Evolutionary conservation across 441 rosid species (phyloP), one percentile per base, ranked within the genome.

Genomic region (Arabidopsis lyrata): DNA sequence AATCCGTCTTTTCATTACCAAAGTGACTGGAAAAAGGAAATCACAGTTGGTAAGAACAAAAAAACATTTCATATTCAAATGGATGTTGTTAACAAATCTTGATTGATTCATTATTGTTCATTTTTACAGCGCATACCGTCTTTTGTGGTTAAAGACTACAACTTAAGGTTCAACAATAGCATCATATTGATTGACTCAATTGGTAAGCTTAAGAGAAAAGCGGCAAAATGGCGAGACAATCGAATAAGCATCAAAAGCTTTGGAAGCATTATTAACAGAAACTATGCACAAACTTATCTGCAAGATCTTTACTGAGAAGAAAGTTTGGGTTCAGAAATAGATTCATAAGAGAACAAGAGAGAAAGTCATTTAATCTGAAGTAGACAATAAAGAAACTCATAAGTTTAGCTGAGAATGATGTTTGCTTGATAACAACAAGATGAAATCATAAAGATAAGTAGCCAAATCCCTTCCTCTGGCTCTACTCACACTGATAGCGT

Each of bases 371-470:
- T 12, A 42, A 42, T 24, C 49, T 61, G 12, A 24, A 2, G 66
- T 29, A 63, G 54, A 44, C 13, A 63, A 16, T 63, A 22, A 27
- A n/a, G 24, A n/a, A 62, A 42, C n/a, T n/a, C 55, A 11, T 16
- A 27, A 63, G 11, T 22, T 13, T 8, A 27, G 52, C 1, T 24
- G 42, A 49, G 10, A 48, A 1, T 10, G 18, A 15, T 36, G 50
- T 60, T 36, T 31, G 41, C 34, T 14, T 14, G 63, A 36, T 13
- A 14, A 32, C 35, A 36, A 38, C 45, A 27, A 58, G 42, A 18
- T 61, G 1, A 50, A 53, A 44, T 54, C 58, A 55, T 15, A 45
- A 35, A 53, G 41, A 70, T 39, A 52, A 38, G 61, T 16, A 39
- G 4, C 32, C 4, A n/a, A 12, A 42, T 13, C 47, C 13, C 16